These are phyloP conservation scores for Saposhnikovia divaricata DNA, from an alignment of 129 eudicot genomes.

Conservation along the genomic window DNA sequence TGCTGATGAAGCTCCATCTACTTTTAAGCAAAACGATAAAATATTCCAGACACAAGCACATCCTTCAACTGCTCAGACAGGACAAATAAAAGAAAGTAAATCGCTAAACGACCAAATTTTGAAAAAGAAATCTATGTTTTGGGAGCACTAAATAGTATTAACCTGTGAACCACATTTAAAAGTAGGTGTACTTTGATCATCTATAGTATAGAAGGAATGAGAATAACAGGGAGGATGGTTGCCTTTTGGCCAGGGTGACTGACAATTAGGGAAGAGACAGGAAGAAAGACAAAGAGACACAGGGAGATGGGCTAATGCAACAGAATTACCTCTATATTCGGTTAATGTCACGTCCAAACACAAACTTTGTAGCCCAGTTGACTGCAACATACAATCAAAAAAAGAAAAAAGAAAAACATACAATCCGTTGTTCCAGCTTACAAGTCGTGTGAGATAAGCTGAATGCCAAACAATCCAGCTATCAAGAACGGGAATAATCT, in stretches of 20 bases:
- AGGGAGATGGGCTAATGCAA: neutral
- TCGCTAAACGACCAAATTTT: too few species aligned
- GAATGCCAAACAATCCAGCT: slow-evolving; percentile 98
- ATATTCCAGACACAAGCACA: neutral
- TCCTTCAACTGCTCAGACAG: neutral
- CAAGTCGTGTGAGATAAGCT: slow-evolving; percentile 93
- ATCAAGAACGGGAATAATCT: too few species aligned
- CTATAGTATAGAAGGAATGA: neutral
- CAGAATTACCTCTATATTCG: slow-evolving; percentile 41
- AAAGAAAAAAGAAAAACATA: too few species aligned
- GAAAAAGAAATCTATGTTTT: neutral
- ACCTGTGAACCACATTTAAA: neutral
- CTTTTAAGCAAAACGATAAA: neutral
- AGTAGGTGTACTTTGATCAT: neutral
- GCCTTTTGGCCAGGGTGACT: neutral
- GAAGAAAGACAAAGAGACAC: neutral
- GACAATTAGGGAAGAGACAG: neutral
- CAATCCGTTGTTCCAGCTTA: slow-evolving; percentile 95
- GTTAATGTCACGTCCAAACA: slow-evolving; percentile 94
- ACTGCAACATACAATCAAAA: slow-evolving; percentile 84
- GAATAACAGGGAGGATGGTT: neutral
- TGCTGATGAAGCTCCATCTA: neutral
- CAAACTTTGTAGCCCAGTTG: slow-evolving; percentile 78
- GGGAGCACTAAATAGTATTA: neutral
- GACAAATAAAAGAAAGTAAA: neutral